Evolutionary conservation across 768 basidiomycete species (phyloP).

Genomic region (Asterophora lycoperdoides): DNA sequence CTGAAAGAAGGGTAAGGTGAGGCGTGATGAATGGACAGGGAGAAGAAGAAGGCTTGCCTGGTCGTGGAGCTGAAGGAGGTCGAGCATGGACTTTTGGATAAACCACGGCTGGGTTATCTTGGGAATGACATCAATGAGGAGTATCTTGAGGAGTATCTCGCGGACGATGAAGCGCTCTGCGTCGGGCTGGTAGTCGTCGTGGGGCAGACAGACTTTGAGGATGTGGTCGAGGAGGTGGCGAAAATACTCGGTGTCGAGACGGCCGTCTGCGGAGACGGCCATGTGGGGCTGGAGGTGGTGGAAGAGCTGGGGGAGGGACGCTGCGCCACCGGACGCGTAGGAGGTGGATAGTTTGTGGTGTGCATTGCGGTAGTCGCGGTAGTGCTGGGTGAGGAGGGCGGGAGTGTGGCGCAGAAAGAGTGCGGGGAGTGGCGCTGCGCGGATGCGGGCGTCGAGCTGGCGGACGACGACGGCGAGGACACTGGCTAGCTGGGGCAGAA

Average conservation of each 20-base stretch:
- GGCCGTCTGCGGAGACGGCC: constrained; percentile 65
- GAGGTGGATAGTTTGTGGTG: constrained; percentile 57
- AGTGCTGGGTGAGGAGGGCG: constrained; percentile 67
- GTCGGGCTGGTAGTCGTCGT: constrained; percentile 74
- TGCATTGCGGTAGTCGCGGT: constrained; percentile 72
- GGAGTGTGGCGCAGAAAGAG: constrained; percentile 65
- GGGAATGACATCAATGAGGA: constrained; percentile 64
- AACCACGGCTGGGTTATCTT: constrained; percentile 89
- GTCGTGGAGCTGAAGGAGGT: constrained; percentile 49
- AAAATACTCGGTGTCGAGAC: constrained; percentile 69
- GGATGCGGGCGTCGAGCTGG: constrained; percentile 54
- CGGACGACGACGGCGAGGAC: constrained; percentile 57
- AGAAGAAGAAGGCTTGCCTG: constrained; percentile 23
- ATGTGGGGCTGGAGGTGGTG: constrained; percentile 83
- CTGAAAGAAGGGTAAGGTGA: constrained; percentile 6
- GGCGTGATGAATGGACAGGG: not conserved
- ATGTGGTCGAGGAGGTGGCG: constrained; percentile 77
- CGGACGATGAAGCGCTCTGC: constrained; percentile 78
- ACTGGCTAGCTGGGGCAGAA: constrained; percentile 65
- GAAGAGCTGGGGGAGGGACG: constrained; percentile 63
- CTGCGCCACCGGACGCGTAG: constrained; percentile 65
- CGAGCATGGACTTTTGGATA: constrained; percentile 65
- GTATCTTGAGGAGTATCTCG: constrained; percentile 76
- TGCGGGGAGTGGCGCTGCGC: constrained; percentile 50
- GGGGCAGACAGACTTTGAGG: constrained; percentile 67